A percentile compares a stretch with the other conserved stretches of the same genome.
These are phyloP conservation scores for Syzygium aqueum DNA, from an alignment of 345 rosid species.

Conservation along the genomic window DNA sequence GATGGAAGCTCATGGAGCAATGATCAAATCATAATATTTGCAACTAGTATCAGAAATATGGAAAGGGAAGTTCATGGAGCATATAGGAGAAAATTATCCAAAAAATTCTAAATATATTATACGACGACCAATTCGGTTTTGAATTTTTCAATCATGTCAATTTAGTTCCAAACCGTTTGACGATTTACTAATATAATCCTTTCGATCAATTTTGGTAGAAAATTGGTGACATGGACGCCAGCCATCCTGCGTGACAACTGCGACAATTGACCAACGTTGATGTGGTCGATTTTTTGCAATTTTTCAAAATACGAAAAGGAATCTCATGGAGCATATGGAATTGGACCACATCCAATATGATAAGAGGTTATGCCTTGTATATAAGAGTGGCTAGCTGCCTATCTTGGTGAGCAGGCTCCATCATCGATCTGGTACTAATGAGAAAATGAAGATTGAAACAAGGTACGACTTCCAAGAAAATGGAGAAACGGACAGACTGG, in stretches of 20 bases:
- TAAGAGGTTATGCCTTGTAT: background rate
- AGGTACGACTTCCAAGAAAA: background rate
- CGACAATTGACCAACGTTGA: background rate
- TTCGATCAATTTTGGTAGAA: background rate
- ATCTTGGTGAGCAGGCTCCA: background rate
- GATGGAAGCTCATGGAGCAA: background rate
- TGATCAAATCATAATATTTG: background rate
- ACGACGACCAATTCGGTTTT: rapidly evolving
- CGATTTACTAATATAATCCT: too few relatives aligned
- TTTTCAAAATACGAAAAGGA: background rate
- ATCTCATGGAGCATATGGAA: background rate
- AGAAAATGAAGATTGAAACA: background rate
- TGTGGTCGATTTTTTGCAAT: background rate
- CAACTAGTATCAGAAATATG: background rate
- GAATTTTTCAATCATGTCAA: background rate
- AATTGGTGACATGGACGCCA: rapidly evolving
- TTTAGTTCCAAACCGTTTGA: background rate
- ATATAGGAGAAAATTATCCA: background rate
- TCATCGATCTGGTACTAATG: background rate
- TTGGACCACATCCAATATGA: background rate
- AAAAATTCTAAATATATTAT: background rate
- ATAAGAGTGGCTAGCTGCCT: background rate
- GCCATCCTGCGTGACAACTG: rapidly evolving
- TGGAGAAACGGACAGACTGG: background rate
- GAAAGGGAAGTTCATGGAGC: background rate